Evolutionary conservation across 2,329 filamentous ascomycete genomes (phyloP), one percentile per base, ranked within the genome.

Genomic region (Septoria linicola): DNA sequence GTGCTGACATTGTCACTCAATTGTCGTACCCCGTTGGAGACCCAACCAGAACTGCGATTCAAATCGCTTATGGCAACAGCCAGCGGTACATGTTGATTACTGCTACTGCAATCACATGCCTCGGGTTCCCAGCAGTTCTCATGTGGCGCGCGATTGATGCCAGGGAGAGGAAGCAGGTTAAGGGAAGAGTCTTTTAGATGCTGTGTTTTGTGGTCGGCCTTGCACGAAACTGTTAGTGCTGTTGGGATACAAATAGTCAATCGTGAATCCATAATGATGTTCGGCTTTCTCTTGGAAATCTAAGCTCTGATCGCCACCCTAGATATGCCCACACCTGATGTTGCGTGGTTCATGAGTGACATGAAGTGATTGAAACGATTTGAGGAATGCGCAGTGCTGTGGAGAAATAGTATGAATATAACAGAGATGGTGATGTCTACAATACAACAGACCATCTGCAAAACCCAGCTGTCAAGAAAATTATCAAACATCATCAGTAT

Each of bases 151-250:
- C 41, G 16, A 41, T 54, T 17, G 41, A 54, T 34, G 47, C 41
- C 10, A 49, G 46, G 41, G 32, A 51, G 47, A 57, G 41, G 34
- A 54, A 54, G 47, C 54, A 57, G 35, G 51, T 54, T 5, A 57
- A 54, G 51, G 54, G 54, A n/a, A 39, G 37, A 32, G 54, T 56
- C 4, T 50, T 56, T 10, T 56, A 42, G 41, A 20, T 23, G 16
- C 21, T 19, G 40, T n/a, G 14, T 8, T 1, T 16, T n/a, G 10
- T 42, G 17, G 3, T 42, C 27, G 16, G 13, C 19, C n/a, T 8
- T 7, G 25, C 27, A 42, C 20, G 21, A 42, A 30, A 8, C n/a
- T 23, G 25, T 42, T 16, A 3, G n/a, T 42, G 11, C 19, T 19
- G n/a, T 8, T 4, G 16, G 19, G 34, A 25, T n/a, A 5, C 19